Base-by-base conservation (phyloP, 768 basidiomycete genomes). In the Suillus placidus region DNA sequence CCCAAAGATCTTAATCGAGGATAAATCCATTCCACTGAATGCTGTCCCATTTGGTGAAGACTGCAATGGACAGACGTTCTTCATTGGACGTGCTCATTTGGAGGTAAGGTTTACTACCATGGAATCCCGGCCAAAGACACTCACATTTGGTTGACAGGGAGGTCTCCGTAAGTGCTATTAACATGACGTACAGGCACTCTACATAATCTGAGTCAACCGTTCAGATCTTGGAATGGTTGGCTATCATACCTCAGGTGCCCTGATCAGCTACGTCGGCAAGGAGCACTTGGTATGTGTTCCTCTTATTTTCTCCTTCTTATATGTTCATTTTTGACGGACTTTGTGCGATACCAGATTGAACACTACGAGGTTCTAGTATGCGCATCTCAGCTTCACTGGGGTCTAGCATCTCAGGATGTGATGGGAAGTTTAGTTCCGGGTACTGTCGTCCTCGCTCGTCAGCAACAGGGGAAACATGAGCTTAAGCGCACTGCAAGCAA, bases 351-450 rank as follows among this genome's bases (percentile, higher is more conserved):
- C 3, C 57, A 79, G 78, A 70, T 79, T 23, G 35, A 66, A 58
- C 62, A 71, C 43, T 79, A 77, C 35, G 78, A 79, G 61, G 73
- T 79, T 40, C 75, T 79, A 6, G 78, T 80, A 6, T 76, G 77
- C 57, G 75, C 76, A 23, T 77, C 76, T 23, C 74, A 76, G 54
- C 71, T 77, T 23, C 77, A 71, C 10, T 76, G 76, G 76, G 73
- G 73, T 30, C 73, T 77, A 43, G 47, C 75, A 34, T 18, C 65
- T 8, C 34, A 60, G 3, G 69, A 68, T 16, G 3, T 43, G 9
- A 68, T 71, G 4, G 47, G 61, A 5, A 47, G 52, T 42, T 69
- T 74, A 37, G 16, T 65, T 16, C 77, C 70, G 61, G 77, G 76
- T 2, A 78, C 76, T 0, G 74, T 77, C 51, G 63, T 77, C 47